phyloP scores from a whole-genome alignment of 1,284 basidiomycete species.

The Ceratobasidium sp. region DNA sequence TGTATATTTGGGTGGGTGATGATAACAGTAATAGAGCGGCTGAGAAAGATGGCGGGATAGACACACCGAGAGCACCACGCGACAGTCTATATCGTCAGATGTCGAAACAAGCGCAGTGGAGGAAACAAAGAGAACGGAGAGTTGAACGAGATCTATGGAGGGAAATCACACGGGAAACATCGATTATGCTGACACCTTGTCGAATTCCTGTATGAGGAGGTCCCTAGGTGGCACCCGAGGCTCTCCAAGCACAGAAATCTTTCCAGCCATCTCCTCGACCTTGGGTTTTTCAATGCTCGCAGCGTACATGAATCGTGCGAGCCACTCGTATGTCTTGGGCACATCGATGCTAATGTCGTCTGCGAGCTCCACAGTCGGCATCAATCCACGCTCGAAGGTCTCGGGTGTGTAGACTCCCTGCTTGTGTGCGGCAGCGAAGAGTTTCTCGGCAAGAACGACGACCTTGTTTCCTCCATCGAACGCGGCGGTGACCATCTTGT shows the following conservation, averaged over 20 bases:
- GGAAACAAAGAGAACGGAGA: conserved; percentile 32
- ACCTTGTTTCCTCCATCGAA: conserved; percentile 87
- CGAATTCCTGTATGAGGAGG: conserved; percentile 53
- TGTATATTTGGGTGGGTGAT: not conserved
- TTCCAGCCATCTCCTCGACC: conserved; percentile 67
- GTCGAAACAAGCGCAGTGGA: conserved; percentile 27
- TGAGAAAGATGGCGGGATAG: conserved; percentile 43
- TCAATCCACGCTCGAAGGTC: conserved; percentile 73
- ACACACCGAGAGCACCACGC: conserved; percentile 43
- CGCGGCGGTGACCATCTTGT: conserved; percentile 77
- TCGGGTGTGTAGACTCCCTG: conserved; percentile 69
- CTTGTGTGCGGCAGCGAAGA: conserved; percentile 70
- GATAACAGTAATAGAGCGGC: conserved; percentile 15
- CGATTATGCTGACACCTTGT: conserved; percentile 45
- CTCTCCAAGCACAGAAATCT: conserved; percentile 54
- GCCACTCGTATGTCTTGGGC: conserved; percentile 84
- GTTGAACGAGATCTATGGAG: conserved; percentile 39
- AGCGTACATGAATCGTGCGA: conserved; percentile 80
- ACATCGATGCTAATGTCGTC: conserved; percentile 92
- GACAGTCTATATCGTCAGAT: conserved; percentile 42
- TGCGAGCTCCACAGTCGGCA: conserved; percentile 80
- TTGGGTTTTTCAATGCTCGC: conserved; percentile 65
- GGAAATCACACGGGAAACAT: not conserved
- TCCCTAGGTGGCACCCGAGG: conserved; percentile 52
- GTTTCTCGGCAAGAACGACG: conserved; percentile 79